These are phyloP conservation scores for Lichtheimia ramosa DNA, from an alignment of 371 early-diverging fungal species.

Conservation along the genomic window DNA sequence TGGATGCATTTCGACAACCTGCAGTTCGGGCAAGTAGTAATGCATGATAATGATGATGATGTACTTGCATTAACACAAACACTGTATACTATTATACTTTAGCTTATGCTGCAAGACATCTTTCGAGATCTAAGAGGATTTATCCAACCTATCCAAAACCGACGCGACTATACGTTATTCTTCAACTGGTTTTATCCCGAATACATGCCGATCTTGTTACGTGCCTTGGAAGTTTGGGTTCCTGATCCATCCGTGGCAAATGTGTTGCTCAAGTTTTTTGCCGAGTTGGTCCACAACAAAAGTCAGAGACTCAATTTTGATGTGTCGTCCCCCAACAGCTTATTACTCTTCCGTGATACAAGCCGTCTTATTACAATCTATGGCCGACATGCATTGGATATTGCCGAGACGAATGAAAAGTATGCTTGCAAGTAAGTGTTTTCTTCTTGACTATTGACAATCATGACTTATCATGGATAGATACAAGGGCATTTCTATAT, in stretches of 20 bases:
- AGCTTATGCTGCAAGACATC: conserved; percentile 54
- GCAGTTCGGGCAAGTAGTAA: conserved; percentile 25
- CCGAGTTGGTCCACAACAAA: conserved; percentile 80
- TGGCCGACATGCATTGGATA: conserved; percentile 34
- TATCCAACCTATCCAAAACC: conserved; percentile 63
- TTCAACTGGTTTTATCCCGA: conserved; percentile 85
- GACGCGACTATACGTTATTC: conserved; percentile 67
- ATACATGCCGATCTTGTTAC: conserved; percentile 61
- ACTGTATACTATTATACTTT: too few species aligned
- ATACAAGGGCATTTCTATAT: conserved; percentile 79
- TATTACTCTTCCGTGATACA: conserved; percentile 85
- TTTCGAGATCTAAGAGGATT: conserved; percentile 85
- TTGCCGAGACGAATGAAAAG: conserved; percentile 21
- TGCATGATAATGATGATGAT: background rate
- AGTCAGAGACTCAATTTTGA: conserved; percentile 84
- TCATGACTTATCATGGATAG: conserved; percentile 23
- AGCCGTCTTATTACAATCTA: conserved; percentile 59
- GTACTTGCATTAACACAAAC: too few species aligned
- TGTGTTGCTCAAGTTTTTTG: conserved; percentile 71
- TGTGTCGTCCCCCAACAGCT: conserved; percentile 81
- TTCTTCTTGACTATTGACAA: background rate
- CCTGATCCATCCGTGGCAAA: conserved; percentile 64
- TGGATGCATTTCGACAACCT: conserved; percentile 47
- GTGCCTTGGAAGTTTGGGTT: conserved; percentile 70
- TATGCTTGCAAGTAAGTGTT: conserved; percentile 26